Conservation (phyloP, 345 rosid genomes). For the Theobroma cacao region DNA sequence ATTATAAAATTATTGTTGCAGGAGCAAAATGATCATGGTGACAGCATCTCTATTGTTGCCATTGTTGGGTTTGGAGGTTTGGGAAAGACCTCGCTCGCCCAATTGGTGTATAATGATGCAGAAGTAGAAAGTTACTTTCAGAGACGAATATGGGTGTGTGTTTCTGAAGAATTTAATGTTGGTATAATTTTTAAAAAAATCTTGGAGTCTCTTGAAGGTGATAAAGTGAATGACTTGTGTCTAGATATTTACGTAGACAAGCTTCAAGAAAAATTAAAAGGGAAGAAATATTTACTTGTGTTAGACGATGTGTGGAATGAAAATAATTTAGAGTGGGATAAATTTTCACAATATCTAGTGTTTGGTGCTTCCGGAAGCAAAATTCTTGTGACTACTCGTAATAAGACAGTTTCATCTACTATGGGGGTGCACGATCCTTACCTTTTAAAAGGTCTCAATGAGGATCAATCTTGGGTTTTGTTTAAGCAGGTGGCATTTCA, state of each 20-base stretch:
- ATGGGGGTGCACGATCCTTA: too few relatives aligned
- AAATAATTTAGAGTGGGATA: too few relatives aligned
- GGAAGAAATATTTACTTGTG: too few relatives aligned
- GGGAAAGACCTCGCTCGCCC: not conserved
- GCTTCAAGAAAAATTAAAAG: not conserved
- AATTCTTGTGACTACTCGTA: too few relatives aligned
- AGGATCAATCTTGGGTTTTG: not conserved
- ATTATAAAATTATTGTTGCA: too few relatives aligned
- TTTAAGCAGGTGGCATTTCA: not conserved
- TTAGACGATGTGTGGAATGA: too few relatives aligned
- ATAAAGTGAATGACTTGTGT: not conserved
- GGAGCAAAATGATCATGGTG: too few relatives aligned
- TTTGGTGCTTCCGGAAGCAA: too few relatives aligned
- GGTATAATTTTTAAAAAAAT: not conserved
- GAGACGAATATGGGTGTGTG: not conserved
- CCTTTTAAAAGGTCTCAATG: too few relatives aligned
- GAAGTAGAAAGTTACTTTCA: not conserved
- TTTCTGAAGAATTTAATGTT: not conserved
- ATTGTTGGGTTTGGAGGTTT: not conserved
- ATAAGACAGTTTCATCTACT: too few relatives aligned
- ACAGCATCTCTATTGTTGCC: not conserved
- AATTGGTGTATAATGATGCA: not conserved
- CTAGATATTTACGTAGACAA: not conserved
- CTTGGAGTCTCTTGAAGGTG: not conserved
- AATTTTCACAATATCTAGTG: too few relatives aligned